These are phyloP conservation scores for Nicotiana paniculata DNA, from an alignment of 257 asterid species.

Conservation along the genomic window DNA sequence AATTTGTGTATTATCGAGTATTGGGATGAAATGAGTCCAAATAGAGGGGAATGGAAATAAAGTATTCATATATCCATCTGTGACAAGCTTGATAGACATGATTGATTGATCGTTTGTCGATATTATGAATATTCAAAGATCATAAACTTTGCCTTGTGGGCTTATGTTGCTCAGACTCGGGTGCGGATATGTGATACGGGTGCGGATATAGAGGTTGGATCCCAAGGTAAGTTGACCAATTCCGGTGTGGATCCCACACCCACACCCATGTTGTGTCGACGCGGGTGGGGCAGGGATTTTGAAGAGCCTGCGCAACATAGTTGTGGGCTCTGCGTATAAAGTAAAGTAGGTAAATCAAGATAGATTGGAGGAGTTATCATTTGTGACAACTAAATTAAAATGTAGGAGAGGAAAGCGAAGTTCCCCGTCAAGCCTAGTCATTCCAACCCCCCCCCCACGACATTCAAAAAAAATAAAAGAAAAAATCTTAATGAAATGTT, in stretches of 20 bases:
- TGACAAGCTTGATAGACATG: not conserved
- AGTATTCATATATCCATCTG: not conserved
- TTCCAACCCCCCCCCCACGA: not conserved
- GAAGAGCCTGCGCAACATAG: no score
- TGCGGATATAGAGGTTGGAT: no score
- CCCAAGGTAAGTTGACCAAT: no score
- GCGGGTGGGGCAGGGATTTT: no score
- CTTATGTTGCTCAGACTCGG: not conserved
- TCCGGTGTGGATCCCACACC: no score
- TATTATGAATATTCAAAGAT: not conserved
- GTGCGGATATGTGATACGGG: no score
- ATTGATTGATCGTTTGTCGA: not conserved
- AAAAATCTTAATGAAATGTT: not conserved
- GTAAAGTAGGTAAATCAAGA: not conserved
- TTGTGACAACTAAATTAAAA: no score
- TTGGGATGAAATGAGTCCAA: not conserved
- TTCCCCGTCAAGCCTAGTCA: not conserved
- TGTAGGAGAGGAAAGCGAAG: not conserved
- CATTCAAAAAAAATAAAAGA: not conserved
- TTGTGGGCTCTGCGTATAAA: not conserved
- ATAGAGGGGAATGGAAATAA: not conserved
- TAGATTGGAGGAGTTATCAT: not conserved
- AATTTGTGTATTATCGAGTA: not conserved
- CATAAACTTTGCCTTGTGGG: not conserved
- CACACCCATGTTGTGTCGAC: no score